Conservation (phyloP, 805 yeast genomes). For the Starmerella kuoi region DNA sequence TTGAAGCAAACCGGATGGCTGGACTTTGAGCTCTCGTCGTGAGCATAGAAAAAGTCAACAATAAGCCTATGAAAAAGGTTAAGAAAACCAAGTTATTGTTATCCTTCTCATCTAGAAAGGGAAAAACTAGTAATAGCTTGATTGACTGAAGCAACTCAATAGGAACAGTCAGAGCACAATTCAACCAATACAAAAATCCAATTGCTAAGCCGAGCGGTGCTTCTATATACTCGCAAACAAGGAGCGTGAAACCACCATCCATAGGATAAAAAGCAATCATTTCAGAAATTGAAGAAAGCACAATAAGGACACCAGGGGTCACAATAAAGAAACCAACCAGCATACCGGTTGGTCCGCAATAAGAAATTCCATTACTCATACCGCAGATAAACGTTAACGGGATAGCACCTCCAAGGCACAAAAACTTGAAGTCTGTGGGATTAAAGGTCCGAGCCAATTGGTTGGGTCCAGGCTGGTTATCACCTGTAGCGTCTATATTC, state of each 20-base stretch:
- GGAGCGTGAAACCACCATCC: slow-evolving; percentile 51
- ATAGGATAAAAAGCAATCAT: slow-evolving; percentile 42
- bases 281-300: slow-evolving; percentile 31
- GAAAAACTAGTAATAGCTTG: slow-evolving; percentile 55
- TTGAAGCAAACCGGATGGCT: slow-evolving; percentile 5
- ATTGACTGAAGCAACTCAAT: slow-evolving; percentile 68
- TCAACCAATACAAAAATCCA: slow-evolving; percentile 37
- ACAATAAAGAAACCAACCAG: slow-evolving; percentile 13
- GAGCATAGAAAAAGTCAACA: slow-evolving; percentile 5
- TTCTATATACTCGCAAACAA: slow-evolving; percentile 47
- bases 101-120: slow-evolving; percentile 35
- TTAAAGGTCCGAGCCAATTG: slow-evolving; percentile 8
- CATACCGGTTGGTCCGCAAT: slow-evolving; percentile 18
- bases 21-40: slow-evolving; percentile 7
- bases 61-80: slow-evolving; percentile 12
- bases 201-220: slow-evolving; percentile 46
- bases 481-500: slow-evolving; percentile 21
- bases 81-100: slow-evolving; percentile 17
- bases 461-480: background rate
- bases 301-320: slow-evolving; percentile 3
- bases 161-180: slow-evolving; percentile 41
- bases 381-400: slow-evolving; percentile 13
- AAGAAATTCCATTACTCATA: slow-evolving; percentile 5
- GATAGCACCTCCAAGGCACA: slow-evolving; percentile 14
- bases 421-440: slow-evolving; percentile 13